A percentile compares a stretch with the other conserved stretches of the same genome.
Conservation (phyloP, 306 rosid species). For the Rosa rugosa region DNA sequence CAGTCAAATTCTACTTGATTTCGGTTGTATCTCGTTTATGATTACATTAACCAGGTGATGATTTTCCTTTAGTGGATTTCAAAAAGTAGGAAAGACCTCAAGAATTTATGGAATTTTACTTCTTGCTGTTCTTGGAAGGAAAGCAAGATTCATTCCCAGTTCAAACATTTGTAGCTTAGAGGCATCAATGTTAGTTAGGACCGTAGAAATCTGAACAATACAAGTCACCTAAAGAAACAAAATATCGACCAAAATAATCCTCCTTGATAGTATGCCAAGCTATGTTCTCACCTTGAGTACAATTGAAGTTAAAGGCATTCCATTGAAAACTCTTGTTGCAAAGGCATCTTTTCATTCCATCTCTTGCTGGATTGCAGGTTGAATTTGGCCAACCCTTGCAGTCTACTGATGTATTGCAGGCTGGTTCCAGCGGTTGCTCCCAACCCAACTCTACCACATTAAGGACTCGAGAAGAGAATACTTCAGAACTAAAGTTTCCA, state of each 20-base stretch:
- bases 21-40: not conserved
- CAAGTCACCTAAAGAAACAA: not conserved
- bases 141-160: not conserved
- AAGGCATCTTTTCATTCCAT: constrained; percentile 48
- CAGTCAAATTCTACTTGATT: not conserved
- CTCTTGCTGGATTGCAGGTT: constrained; percentile 39
- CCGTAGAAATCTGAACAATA: not conserved
- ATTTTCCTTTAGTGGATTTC: not conserved
- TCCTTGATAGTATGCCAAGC: not conserved
- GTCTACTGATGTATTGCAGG: constrained; percentile 36
- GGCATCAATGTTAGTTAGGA: not conserved
- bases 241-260: not conserved
- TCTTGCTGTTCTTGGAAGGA: not conserved
- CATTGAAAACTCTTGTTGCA: constrained; percentile 40
- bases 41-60: not conserved
- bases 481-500: not conserved
- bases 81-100: not conserved
- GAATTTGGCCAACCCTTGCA: constrained; percentile 64
- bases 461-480: not conserved
- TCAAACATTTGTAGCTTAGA: not conserved
- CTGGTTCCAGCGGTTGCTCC: constrained; percentile 46
- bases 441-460: constrained; percentile 45
- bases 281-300: constrained; percentile 42
- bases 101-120: not conserved
- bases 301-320: constrained; percentile 42